Conservation (phyloP, 768 basidiomycete genomes). For the Boletus tomentosulus region DNA sequence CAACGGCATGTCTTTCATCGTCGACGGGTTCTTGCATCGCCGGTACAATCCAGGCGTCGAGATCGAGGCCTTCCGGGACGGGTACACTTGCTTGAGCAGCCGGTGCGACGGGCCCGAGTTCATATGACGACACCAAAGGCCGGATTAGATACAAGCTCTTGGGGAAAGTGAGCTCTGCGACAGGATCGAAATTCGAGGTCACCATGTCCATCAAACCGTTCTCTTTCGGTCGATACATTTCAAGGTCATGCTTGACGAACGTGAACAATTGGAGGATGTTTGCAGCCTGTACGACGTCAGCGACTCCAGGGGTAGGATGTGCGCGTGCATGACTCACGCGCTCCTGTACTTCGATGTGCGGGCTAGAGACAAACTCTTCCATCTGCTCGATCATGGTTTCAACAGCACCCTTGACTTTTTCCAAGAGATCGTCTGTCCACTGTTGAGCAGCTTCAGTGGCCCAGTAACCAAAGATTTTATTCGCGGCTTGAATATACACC, state of each 20-base stretch:
- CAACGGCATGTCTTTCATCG: slow-evolving; percentile 35
- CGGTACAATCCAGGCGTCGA: slow-evolving; percentile 82
- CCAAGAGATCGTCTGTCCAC: slow-evolving; percentile 73
- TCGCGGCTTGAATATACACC: slow-evolving; percentile 76
- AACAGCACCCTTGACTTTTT: slow-evolving; percentile 61
- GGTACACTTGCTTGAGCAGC: slow-evolving; percentile 79
- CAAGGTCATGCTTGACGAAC: slow-evolving; percentile 73
- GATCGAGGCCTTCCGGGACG: slow-evolving; percentile 79
- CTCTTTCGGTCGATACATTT: slow-evolving; percentile 44
- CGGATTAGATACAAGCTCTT: slow-evolving; percentile 85
- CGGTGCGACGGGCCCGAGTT: slow-evolving; percentile 79
- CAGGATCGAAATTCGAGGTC: slow-evolving; percentile 36
- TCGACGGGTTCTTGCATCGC: slow-evolving; percentile 38
- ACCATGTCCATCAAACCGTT: slow-evolving; percentile 36
- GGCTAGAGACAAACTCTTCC: slow-evolving; percentile 51
- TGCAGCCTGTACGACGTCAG: slow-evolving; percentile 54
- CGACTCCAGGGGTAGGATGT: background rate
- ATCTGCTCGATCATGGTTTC: slow-evolving; percentile 59
- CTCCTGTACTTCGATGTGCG: slow-evolving; percentile 89
- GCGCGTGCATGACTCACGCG: slow-evolving; percentile 49
- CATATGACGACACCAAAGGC: slow-evolving; percentile 72
- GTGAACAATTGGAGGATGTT: slow-evolving; percentile 71
- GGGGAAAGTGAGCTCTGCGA: slow-evolving; percentile 57
- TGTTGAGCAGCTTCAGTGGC: slow-evolving; percentile 65
- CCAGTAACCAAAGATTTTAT: slow-evolving; percentile 88